Evolutionary conservation across 2,329 filamentous ascomycete genomes (phyloP).

Genomic region (Aspergillus sp.): DNA sequence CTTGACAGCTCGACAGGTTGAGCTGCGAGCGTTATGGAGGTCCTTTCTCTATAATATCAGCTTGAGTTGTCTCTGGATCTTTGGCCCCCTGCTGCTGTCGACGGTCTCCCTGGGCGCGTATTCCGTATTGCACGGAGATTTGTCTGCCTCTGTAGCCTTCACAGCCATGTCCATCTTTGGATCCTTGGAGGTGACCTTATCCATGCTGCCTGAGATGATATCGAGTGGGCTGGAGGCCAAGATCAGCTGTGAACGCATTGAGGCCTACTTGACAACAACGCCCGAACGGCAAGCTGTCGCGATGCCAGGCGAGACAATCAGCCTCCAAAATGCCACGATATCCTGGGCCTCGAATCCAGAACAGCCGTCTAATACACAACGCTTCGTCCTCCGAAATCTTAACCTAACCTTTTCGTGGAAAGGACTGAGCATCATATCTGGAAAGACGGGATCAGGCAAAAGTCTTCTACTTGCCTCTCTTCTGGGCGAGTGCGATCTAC

Average conservation of each 20-base stretch:
- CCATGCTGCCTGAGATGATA: slow-evolving; percentile 66
- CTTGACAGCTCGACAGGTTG: slow-evolving; percentile 55
- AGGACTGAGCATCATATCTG: slow-evolving; percentile 69
- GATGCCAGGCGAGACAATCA: slow-evolving; percentile 51
- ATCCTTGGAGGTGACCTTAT: slow-evolving; percentile 62
- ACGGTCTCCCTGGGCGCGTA: slow-evolving; percentile 65
- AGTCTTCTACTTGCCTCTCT: slow-evolving; percentile 69
- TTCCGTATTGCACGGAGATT: slow-evolving; percentile 53
- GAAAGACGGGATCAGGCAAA: slow-evolving; percentile 74
- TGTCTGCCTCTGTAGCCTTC: slow-evolving; percentile 70
- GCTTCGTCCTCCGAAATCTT: slow-evolving; percentile 42
- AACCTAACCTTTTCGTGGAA: slow-evolving; percentile 63
- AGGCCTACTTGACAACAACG: slow-evolving; percentile 56
- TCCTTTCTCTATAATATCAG: slow-evolving; percentile 60
- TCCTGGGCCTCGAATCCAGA: too few species aligned
- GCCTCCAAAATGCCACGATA: slow-evolving; percentile 63
- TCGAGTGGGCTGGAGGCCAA: slow-evolving; percentile 63
- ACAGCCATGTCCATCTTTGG: slow-evolving; percentile 69
- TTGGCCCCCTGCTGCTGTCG: slow-evolving; percentile 67
- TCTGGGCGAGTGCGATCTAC: slow-evolving; percentile 68
- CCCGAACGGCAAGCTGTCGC: slow-evolving; percentile 16
- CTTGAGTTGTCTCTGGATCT: slow-evolving; percentile 63
- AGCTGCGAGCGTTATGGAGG: slow-evolving; percentile 64
- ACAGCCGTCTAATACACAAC: too few species aligned
- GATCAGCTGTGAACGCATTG: slow-evolving; percentile 63